Evolutionary conservation across 1,284 basidiomycete species (phyloP), one percentile per base, ranked within the genome.

Genomic region (Peniophora sp.): DNA sequence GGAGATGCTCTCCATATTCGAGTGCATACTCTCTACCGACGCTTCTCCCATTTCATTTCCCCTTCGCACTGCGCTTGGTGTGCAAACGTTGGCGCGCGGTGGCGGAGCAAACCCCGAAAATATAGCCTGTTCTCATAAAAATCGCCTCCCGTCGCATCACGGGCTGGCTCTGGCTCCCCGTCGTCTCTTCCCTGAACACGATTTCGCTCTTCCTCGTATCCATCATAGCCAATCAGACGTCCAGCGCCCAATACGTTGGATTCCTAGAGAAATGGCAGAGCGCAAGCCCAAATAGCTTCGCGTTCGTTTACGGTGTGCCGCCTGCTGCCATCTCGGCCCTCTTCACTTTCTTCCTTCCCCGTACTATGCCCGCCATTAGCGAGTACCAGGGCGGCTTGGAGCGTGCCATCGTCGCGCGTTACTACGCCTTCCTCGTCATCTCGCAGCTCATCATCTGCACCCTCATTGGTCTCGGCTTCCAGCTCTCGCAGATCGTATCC

Each of bases 101-200:
- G 6, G 27, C 27, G 27, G 27, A 32, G 27, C 27, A 32, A 32
- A 32, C 27, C 6, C 27, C 27, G 6, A 12, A 32, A 6, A 32
- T 32, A 5, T 32, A 12, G 27, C 5, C 27, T 12, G 12, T 12
- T 6, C 27, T 32, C 5, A 12, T 32, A 5, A n/a, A n/a, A 56
- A 63, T 89, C 17, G 67, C 78, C 19, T 78, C 85, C 48, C 85
- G 89, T 63, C 79, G 77, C 58, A 70, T 77, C 27, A 71, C 88
- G 25, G 94, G 94, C 24, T 90, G 89, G 68, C 55, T 88, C 45
- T 78, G 87, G 65, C 78, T 97, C 47, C 71, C 75, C 12, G 59
- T 83, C 43, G 81, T 94, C 48, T 93, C 89, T 65, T 91, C 90
- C 69, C 81, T 96, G 72, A 94, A 97, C 71, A 95, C 91, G n/a